Percentiles rank a stretch among this genome's conserved stretches.
phyloP scores from a whole-genome alignment of 179 eudicot genomes.

The Spinacia oleracea region DNA sequence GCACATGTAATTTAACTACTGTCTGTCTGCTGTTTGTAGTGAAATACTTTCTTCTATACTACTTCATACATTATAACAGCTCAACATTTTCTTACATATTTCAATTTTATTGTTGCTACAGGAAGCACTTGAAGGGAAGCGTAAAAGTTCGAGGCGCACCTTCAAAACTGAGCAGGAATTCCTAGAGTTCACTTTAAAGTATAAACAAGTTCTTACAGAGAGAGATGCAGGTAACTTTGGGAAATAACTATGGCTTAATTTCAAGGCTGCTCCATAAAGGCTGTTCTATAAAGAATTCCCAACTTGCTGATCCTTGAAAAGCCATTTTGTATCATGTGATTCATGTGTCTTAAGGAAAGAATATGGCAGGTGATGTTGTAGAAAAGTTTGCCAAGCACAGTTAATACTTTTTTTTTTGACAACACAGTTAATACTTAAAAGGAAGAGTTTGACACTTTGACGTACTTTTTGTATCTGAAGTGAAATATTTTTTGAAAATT shows the following conservation, averaged over 20 bases:
- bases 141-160: constrained; percentile 72
- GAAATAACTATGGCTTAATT: background rate
- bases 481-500: background rate
- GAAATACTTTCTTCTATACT: background rate
- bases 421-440: too few species aligned
- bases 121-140: constrained; percentile 65
- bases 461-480: background rate
- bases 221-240: constrained; percentile 74
- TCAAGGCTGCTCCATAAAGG: background rate
- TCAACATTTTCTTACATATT: background rate
- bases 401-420: too few species aligned
- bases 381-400: background rate
- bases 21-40: background rate
- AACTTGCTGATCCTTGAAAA: background rate
- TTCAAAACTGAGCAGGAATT: constrained; percentile 86
- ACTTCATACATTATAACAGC: background rate
- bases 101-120: constrained; percentile 27
- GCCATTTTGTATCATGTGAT: background rate
- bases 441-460: background rate
- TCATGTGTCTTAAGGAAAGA: too few species aligned
- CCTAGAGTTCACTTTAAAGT: constrained; percentile 82
- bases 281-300: background rate
- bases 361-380: background rate
- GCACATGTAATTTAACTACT: background rate
- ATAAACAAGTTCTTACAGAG: constrained; percentile 79